Evolutionary conservation across 2,329 filamentous ascomycete genomes (phyloP), one percentile per base, ranked within the genome.

Genomic region (Fusarium musae): DNA sequence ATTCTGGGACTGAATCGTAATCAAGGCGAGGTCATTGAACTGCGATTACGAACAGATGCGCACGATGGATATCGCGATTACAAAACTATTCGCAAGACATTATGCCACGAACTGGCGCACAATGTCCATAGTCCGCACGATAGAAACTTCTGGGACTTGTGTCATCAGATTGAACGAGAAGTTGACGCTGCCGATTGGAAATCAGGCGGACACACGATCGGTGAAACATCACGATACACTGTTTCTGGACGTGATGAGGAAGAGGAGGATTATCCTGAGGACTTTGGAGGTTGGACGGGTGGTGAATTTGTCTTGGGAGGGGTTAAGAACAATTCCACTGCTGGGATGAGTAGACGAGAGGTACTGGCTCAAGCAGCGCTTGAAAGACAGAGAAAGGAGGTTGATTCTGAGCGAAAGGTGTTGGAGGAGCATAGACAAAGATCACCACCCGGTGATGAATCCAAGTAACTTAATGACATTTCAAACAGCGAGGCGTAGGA

Each of bases 21-120:
- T 79, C 83, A 87, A 6, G 96, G 96, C 68, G 93, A 97, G 81
- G 93, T 94, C 2, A 97, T 99, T 63, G 95, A 98, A 85, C 83
- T 99, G 69, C 87, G 96, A 0, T 84, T 99, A 40, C 87, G 96
- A n/a, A 98, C 96, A 3, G 96, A 99, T 83, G 93, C 93, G 6
- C 94, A 96, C 80, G 95, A 97, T 80, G 96, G 96, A 2, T 98
- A 97, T 79, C 86, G 96, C 42, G 94, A 98, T 80, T 99, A 98
- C 84, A 92, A 92, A 77, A 95, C 93, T 0, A 97, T 99, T 54
- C 89, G 96, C 58, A 93, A 93, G 76, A 98, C 96, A 50, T 86
- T 99, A 17, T 98, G 96, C 79, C 96, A 99, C 83, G 96, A 99
- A 84, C 86, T 99, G 23, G 92, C 95, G 74, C 96, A 99, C 82